These are phyloP conservation scores for Rhodotorula sp. DNA, from an alignment of 1,284 basidiomycete genomes.

Conservation along the genomic window DNA sequence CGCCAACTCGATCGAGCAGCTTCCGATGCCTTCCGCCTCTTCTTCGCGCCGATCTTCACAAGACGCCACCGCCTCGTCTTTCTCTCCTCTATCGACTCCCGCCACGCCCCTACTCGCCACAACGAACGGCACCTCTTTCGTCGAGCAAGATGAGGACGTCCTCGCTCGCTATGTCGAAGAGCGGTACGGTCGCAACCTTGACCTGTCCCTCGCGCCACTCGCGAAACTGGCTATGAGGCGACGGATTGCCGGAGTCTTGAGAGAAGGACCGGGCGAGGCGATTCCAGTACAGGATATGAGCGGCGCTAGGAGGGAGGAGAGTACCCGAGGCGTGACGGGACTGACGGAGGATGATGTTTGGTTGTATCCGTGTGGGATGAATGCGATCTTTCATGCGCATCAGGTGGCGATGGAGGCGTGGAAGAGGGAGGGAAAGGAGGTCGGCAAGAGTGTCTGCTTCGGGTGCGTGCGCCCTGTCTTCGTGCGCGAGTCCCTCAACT, in stretches of 20 bases:
- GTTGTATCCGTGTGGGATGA: constrained; percentile 84
- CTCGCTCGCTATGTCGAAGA: constrained; percentile 73
- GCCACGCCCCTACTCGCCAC: not conserved
- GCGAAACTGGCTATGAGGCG: constrained; percentile 84
- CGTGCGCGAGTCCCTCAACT: not conserved
- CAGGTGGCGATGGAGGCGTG: constrained; percentile 61
- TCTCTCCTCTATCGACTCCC: not conserved
- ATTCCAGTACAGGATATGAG: constrained; percentile 48
- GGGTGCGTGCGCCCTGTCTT: constrained; percentile 60
- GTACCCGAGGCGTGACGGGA: constrained; percentile 48
- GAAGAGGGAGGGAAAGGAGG: constrained; percentile 46
- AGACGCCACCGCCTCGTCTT: no score
- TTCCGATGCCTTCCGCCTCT: constrained; percentile 12
- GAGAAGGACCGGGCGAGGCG: constrained; percentile 40
- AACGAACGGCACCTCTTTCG: constrained; percentile 9
- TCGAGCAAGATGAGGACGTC: constrained; percentile 52
- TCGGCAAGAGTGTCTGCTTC: constrained; percentile 85
- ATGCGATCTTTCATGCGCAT: constrained; percentile 88
- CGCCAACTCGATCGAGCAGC: constrained; percentile 26
- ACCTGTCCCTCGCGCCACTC: constrained; percentile 66
- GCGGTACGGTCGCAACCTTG: constrained; percentile 90
- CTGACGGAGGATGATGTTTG: constrained; percentile 83
- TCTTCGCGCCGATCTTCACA: not conserved
- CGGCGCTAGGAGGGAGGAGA: constrained; percentile 45
- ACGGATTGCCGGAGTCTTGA: constrained; percentile 81